Base-by-base conservation (phyloP, 2,329 filamentous ascomycete species). In the Aspergillus sclerotialis region DNA sequence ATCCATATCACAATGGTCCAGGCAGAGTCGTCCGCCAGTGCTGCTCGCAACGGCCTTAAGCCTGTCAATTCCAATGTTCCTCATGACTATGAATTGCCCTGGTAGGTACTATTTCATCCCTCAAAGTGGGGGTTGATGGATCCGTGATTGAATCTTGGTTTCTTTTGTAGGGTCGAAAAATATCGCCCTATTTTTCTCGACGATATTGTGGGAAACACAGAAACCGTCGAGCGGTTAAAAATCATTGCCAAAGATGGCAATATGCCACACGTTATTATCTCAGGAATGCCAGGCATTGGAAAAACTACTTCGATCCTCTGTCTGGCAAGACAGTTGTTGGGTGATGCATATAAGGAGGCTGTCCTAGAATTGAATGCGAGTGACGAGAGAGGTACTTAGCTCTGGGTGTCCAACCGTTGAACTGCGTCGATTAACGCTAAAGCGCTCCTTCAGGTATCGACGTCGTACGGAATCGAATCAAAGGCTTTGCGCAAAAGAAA, bases 261-360 rank as follows among this genome's bases (percentile, higher is more conserved):
- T 66, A 95, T 98, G 89, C 92, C 92, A 2, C 92, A 98, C 65
- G 79, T 98, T 55, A 96, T 98, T 64, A 96, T 98, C 54, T 94
- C 87, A n/a, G 92, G 92, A 40, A 96, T 94, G 88, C 92, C 92
- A 13, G 92, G 92, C 56, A 98, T 96, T 55, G 92, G 92, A 63
- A 98, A 98, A 71, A 98, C 92, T 4, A 96, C 92, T 1, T 94
- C 88, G 36, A 82, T 98, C 36, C 70, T 96, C 41, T 96, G 92
- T 58, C 77, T 98, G 30, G 92, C 92, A 12, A 78, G 90, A 39
- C 90, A 96, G 59, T 67, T 98, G 40, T 72, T 98, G 2, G 92
- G 92, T 7, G 84, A 94, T 55, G 76, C 86, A 18, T 98, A 96
- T 72, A 96, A 95, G 64, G 92, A 98, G 69, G 92, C 92, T 0